These are phyloP conservation scores for Spiraea crenata DNA, from an alignment of 331 rosid species.

Conservation along the genomic window DNA sequence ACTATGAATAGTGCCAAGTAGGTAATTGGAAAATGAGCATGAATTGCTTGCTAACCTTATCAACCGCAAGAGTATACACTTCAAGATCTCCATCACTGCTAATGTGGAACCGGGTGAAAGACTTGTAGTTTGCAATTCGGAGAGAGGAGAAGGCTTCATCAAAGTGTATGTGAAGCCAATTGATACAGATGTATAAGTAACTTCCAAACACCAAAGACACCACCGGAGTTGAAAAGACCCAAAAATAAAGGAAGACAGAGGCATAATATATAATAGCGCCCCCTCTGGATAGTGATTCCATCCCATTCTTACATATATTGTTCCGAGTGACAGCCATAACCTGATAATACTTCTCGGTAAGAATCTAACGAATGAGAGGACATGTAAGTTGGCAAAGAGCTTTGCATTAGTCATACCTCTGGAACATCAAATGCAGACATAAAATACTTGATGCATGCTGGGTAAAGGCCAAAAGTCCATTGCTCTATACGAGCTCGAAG, in stretches of 20 bases:
- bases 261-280: constrained; percentile 75
- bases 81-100: constrained; percentile 72
- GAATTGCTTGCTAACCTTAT: constrained; percentile 50
- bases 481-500: constrained; percentile 93
- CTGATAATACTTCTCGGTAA: constrained; percentile 45
- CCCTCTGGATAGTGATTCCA: constrained; percentile 72
- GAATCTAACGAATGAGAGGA: neutral
- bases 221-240: constrained; percentile 96
- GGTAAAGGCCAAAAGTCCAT: constrained; percentile 97
- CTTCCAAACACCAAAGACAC: constrained; percentile 95
- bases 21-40: neutral
- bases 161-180: constrained; percentile 94
- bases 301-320: constrained; percentile 85
- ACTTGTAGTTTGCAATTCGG: constrained; percentile 87
- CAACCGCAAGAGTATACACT: constrained; percentile 92
- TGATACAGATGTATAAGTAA: constrained; percentile 86
- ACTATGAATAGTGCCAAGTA: neutral
- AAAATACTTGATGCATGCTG: constrained; percentile 93
- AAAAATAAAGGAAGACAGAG: constrained; percentile 84
- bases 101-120: constrained; percentile 90
- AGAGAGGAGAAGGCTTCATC: constrained; percentile 99
- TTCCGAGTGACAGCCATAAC: constrained; percentile 94
- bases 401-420: constrained; percentile 52
- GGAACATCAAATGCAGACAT: constrained; percentile 99
- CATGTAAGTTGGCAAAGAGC: constrained; percentile 12